Evolutionary conservation across 805 yeast genomes (phyloP), one percentile per base, ranked within the genome.

Genomic region (Candida maesae): DNA sequence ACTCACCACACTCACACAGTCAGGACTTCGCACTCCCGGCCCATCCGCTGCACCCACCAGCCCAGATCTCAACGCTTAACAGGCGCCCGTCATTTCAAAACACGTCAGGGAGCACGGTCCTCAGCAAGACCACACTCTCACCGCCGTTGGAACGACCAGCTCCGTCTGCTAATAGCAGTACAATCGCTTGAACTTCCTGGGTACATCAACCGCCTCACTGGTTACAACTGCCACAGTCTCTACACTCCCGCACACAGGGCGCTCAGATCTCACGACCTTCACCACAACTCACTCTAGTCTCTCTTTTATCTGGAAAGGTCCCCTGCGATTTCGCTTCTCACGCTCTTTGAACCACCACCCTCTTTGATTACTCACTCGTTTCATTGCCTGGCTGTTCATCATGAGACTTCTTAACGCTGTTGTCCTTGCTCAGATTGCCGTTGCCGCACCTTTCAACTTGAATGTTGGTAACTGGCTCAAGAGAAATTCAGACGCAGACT

Each of bases 361-460:
- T 11, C 24, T n/a, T 17, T 21, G 14, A 25, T 20, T 18, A 26
- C 26, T 9, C 33, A 19, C 19, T 4, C 5, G 13, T 6, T n/a
- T 5, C 34, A 21, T 18, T 10, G 28, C 8, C 19, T 3, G 25
- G 11, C n/a, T 28, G 21, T 4, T 17, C 39, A 44, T 21, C 14
- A 46, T 49, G 50, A 49, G 48, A 39, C 12, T 39, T 6, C 33
- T 44, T 20, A 48, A 42, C 21, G 23, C 45, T 7, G 21, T 46
- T 21, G 30, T 41, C 6, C 15, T 46, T 14, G 45, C 52, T 10
- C 47, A 49, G 17, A 23, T 36, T 12, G 46, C 50, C 11, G 37
- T 41, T 10, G 52, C 52, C 1, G 34, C 43, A 15, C 52, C 52
- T 1, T 49, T 43, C 23, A 38, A 39, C 24, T 29, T 49, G 20